phyloP scores from a whole-genome alignment of 176 grass and related monocot species.

The Phragmites australis region DNA sequence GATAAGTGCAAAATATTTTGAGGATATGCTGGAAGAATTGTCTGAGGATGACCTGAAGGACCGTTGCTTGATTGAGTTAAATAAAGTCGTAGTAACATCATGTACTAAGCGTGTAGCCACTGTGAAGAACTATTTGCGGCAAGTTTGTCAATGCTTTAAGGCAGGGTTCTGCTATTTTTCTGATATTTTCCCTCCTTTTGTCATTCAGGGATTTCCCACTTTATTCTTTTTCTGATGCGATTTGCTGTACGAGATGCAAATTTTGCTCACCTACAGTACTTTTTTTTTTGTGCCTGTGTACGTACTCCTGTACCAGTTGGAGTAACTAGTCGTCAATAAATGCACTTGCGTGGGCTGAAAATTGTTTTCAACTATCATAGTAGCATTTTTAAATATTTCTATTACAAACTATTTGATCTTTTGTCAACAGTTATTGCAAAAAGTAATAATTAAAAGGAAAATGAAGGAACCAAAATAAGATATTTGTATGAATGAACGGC shows the following conservation, averaged over 20 bases:
- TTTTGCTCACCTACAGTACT: background rate
- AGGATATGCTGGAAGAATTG: constrained; percentile 15
- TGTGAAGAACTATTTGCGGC: background rate
- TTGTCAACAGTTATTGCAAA: background rate
- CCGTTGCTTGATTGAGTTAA: background rate
- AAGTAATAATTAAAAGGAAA: background rate
- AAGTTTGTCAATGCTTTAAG: background rate
- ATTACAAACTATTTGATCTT: background rate
- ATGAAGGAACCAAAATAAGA: background rate
- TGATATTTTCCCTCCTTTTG: background rate
- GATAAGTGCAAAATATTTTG: background rate
- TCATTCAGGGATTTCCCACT: background rate
- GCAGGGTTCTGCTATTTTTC: background rate
- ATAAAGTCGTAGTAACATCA: background rate
- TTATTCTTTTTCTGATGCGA: background rate
- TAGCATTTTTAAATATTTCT: too few relatives aligned
- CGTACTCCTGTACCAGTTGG: too few relatives aligned
- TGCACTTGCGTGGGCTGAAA: too few relatives aligned
- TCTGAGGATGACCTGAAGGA: constrained; percentile 12
- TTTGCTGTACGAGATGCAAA: background rate
- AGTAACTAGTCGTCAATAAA: too few relatives aligned
- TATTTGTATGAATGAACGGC: too few relatives aligned
- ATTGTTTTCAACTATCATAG: too few relatives aligned
- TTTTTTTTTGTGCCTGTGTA: too few relatives aligned
- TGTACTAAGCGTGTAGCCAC: background rate